Evolutionary conservation across 805 yeast species (phyloP).

Genomic region (Candida piceae): DNA sequence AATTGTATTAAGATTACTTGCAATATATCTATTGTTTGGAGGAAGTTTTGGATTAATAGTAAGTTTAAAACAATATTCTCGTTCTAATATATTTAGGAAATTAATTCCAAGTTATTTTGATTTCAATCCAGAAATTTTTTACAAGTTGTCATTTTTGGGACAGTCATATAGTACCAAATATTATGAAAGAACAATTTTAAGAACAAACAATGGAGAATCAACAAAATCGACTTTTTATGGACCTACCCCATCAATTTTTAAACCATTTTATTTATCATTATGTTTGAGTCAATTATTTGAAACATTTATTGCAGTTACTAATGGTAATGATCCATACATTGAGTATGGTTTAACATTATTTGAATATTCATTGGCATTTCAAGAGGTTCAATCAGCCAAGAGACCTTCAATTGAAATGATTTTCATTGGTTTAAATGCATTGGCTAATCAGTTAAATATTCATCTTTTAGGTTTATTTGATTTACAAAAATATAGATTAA

Average conservation of each 20-base stretch:
- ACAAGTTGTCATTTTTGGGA: conserved; percentile 22
- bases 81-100: conserved; percentile 4
- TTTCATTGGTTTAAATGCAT: conserved; percentile 48
- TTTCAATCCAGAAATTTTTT: conserved; percentile 20
- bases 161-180: conserved; percentile 20
- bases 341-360: conserved; percentile 70
- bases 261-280: conserved; percentile 53
- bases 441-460: conserved; percentile 52
- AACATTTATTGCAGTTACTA: conserved; percentile 54
- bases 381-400: conserved; percentile 52
- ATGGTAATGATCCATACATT: conserved; percentile 50
- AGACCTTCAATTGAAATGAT: conserved; percentile 52
- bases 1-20: conserved; percentile 33
- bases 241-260: conserved; percentile 49
- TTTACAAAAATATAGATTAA: conserved; percentile 48
- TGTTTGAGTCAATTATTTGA: conserved; percentile 63
- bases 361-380: conserved; percentile 73
- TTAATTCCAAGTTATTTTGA: conserved; percentile 19
- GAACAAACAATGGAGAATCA: conserved; percentile 14
- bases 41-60: conserved; percentile 34
- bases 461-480: conserved; percentile 60
- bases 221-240: conserved; percentile 20
- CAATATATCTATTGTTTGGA: conserved; percentile 30
- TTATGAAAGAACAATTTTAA: conserved; percentile 10
- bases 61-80: conserved; percentile 25